These are phyloP conservation scores for Cladorrhinum sp. DNA, from an alignment of 2,329 filamentous ascomycete genomes.

Conservation along the genomic window DNA sequence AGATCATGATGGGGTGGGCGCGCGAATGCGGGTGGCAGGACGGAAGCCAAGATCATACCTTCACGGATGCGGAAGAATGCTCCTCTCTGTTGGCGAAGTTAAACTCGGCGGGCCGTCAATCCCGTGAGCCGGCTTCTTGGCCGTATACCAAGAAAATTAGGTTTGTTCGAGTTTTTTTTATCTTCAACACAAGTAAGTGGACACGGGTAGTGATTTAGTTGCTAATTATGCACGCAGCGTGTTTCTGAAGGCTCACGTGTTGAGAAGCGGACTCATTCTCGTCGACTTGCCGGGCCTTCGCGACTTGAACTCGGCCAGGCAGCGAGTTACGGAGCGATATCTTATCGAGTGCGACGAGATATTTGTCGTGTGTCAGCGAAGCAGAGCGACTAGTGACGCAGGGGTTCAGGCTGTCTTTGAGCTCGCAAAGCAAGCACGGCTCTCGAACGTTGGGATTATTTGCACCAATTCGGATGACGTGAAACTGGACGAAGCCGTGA, in stretches of 20 bases:
- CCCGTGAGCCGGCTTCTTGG: slow-evolving; percentile 34
- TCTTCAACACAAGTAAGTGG: no score
- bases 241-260: slow-evolving; percentile 42
- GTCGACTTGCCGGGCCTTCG: slow-evolving; percentile 49
- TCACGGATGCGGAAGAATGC: slow-evolving; percentile 30
- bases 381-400: slow-evolving; percentile 40
- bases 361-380: slow-evolving; percentile 42
- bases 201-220: no score
- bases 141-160: slow-evolving; percentile 44
- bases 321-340: slow-evolving; percentile 44
- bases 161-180: slow-evolving; percentile 29
- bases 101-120: slow-evolving; percentile 34
- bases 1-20: slow-evolving; percentile 28
- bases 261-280: slow-evolving; percentile 46
- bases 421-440: slow-evolving; percentile 35
- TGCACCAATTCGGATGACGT: slow-evolving; percentile 41
- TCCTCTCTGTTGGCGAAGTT: slow-evolving; percentile 35
- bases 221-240: slow-evolving; percentile 36
- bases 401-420: slow-evolving; percentile 41
- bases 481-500: slow-evolving; percentile 30
- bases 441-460: slow-evolving; percentile 43
- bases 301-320: slow-evolving; percentile 44
- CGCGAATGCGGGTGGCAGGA: slow-evolving; percentile 11
- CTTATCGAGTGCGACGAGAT: slow-evolving; percentile 45
- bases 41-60: not conserved